A percentile compares a stretch with the other conserved stretches of the same genome.
These are phyloP conservation scores for Apophysomyces ossiformis DNA, from an alignment of 371 early-diverging fungal genomes.

Conservation along the genomic window DNA sequence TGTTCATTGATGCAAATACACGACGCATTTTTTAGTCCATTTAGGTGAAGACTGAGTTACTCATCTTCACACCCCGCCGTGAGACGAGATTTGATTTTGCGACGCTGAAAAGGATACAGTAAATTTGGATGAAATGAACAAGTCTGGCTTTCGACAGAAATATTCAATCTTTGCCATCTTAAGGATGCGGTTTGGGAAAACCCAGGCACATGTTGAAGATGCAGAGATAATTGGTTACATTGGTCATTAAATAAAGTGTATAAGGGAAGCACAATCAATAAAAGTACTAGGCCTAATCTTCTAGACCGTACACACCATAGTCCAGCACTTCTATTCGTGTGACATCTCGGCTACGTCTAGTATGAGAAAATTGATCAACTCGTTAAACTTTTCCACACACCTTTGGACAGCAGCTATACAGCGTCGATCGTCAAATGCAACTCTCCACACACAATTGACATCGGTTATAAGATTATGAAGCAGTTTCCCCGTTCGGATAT, in stretches of 20 bases:
- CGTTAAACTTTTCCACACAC: conserved; percentile 26
- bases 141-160: too few species aligned
- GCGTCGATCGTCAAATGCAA: conserved; percentile 82
- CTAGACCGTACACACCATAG: conserved; percentile 25
- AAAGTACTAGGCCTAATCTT: neutral
- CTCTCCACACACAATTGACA: conserved; percentile 91
- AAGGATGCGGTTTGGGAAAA: too few species aligned
- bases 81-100: too few species aligned
- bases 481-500: conserved; percentile 78
- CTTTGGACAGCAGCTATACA: conserved; percentile 89
- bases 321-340: conserved; percentile 28
- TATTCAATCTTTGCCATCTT: too few species aligned
- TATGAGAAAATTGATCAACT: neutral
- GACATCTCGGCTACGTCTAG: conserved; percentile 14
- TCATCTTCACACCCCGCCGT: too few species aligned
- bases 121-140: too few species aligned
- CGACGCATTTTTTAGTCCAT: too few species aligned
- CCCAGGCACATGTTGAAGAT: too few species aligned
- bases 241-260: neutral
- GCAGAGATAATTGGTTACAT: too few species aligned
- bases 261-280: neutral
- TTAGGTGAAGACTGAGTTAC: too few species aligned
- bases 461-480: conserved; percentile 77
- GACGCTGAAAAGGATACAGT: too few species aligned
- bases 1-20: too few species aligned